A percentile compares a stretch with the other conserved stretches of the same genome.
Conservation (phyloP, 2,329 filamentous ascomycete species). For the Penicillium capsulatum region DNA sequence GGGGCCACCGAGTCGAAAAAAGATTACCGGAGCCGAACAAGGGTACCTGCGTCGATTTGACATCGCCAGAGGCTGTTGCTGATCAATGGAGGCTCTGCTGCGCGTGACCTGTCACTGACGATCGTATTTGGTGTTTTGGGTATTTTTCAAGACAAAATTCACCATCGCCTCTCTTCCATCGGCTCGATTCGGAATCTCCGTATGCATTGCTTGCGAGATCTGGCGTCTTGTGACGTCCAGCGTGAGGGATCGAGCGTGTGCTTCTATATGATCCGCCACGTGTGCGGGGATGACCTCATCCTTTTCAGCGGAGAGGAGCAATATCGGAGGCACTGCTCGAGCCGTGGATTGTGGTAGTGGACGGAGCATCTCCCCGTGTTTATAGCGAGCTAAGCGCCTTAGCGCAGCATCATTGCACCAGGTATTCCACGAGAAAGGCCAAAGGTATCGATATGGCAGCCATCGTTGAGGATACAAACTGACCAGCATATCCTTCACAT, state of each 20-base stretch:
- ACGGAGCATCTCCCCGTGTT: constrained; percentile 1
- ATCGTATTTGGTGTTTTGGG: too few species aligned
- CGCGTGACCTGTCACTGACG: too few species aligned
- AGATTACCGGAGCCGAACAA: too few species aligned
- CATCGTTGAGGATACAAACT: constrained; percentile 73
- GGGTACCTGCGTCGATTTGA: too few species aligned
- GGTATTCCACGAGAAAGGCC: constrained; percentile 65
- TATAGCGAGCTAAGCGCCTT: constrained; percentile 32
- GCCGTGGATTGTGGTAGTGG: neutral
- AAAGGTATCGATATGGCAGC: constrained; percentile 71
- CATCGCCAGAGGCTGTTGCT: too few species aligned
- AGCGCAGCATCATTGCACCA: constrained; percentile 49
- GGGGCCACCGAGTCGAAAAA: too few species aligned
- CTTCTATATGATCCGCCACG: constrained; percentile 35
- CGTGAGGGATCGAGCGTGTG: constrained; percentile 31
- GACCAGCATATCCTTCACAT: constrained; percentile 64
- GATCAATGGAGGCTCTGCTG: too few species aligned
- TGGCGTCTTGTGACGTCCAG: constrained; percentile 38
- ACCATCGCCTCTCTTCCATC: constrained; percentile 42
- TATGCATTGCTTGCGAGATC: constrained; percentile 49
- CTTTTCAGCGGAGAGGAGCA: constrained; percentile 41
- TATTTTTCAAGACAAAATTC: constrained; percentile 11
- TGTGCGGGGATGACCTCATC: constrained; percentile 44
- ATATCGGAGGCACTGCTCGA: constrained; percentile 25
- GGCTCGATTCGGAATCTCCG: constrained; percentile 43